Evolutionary conservation across 202 grass and related monocot genomes (phyloP), one percentile per base, ranked within the genome.

Genomic region (Setaria italica): DNA sequence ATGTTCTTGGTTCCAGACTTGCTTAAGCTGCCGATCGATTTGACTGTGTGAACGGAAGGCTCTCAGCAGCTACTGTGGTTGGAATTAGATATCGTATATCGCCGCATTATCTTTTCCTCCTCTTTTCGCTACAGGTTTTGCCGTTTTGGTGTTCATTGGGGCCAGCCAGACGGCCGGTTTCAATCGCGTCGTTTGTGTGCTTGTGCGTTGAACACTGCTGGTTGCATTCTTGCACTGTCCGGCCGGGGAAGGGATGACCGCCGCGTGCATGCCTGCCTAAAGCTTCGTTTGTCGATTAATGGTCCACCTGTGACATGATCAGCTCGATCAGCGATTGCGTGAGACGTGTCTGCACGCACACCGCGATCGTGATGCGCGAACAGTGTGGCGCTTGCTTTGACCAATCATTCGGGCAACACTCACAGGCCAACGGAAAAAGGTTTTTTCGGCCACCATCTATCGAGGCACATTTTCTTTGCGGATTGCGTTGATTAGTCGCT

Each of bases 271-370:
- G 77, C 63, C 8, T n/a, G 20, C 35, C 15, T 71, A 81, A 70
- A 81, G 76, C 17, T 81, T 81, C 4, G 25, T 72, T 82, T 89
- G 78, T 86, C 55, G 55, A 85, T 16, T 77, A 82, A 62, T 62
- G 77, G 67, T 74, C 45, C 83, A 62, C 70, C 17, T 25, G 54
- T 30, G 46, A 77, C 55, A 56, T 25, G 70, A 69, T 51, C 81
- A 7, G 42, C 81, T 37, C 7, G 32, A 32, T n/a, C 15, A 25
- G 50, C 76, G 58, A 39, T 72, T 37, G 74, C 37, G 66, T 17
- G 80, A 3, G 13, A 12, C 47, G n/a, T 67, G 67, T 3, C 45
- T 17, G 48, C 58, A 47, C 33, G 35, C 47, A 29, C 34, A 70
- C 33, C 45, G 53, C 11, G 63, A 74, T 9, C 30, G 39, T 65